These are phyloP conservation scores for Linum tenue DNA, from an alignment of 345 rosid genomes.

Conservation along the genomic window DNA sequence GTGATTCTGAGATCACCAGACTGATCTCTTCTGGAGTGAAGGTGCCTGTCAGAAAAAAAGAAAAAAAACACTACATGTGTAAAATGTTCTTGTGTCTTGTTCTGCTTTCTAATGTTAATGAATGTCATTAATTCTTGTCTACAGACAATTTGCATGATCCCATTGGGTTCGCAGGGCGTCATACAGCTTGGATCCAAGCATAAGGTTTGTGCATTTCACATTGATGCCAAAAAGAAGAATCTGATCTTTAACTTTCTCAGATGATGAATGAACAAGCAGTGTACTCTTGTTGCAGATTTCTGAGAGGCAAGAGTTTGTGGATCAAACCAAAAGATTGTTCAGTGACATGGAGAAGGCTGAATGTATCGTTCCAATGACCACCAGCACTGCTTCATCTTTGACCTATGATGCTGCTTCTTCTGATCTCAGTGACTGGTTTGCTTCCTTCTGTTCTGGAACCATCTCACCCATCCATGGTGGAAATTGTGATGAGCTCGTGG, in stretches of 20 bases:
- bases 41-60: conserved; percentile 34
- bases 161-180: conserved; percentile 56
- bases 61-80: conserved; percentile 1
- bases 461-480: conserved; percentile 30
- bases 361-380: conserved; percentile 18
- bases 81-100: conserved; percentile 14
- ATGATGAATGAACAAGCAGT: too few relatives aligned
- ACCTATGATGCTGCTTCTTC: conserved; percentile 26
- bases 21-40: conserved; percentile 45
- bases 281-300: conserved; percentile 37
- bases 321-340: conserved; percentile 42
- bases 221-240: not conserved
- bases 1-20: conserved; percentile 24
- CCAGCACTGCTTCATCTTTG: conserved; percentile 23
- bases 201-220: conserved; percentile 44
- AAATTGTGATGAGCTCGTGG: conserved; percentile 33
- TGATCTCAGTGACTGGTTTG: conserved; percentile 48
- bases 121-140: conserved; percentile 5
- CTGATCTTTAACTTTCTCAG: too few relatives aligned
- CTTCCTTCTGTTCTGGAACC: conserved; percentile 39
- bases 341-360: conserved; percentile 19
- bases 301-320: conserved; percentile 49
- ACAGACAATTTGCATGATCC: conserved; percentile 73
- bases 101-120: conserved; percentile 8
- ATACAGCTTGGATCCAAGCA: conserved; percentile 69